Percentiles rank a stretch among this genome's conserved stretches.
phyloP scores from a whole-genome alignment of 352 stramenopile genomes.

The Globisporangium iwayamae region DNA sequence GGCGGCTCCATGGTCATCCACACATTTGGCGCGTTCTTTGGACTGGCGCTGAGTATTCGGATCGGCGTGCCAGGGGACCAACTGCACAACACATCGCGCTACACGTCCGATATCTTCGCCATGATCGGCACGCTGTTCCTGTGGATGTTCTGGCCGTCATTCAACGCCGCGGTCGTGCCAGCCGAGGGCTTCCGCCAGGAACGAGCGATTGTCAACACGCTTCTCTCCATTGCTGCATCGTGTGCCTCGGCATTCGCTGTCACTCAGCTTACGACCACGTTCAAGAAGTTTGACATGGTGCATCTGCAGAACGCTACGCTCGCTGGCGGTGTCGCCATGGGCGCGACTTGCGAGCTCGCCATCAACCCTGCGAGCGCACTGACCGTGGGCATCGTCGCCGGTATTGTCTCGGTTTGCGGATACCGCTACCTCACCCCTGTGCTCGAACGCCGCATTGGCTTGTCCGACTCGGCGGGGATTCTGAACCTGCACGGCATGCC shows the following conservation, averaged over 20 bases:
- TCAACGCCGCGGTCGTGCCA: constrained; percentile 71
- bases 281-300: constrained; percentile 81
- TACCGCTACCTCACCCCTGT: constrained; percentile 42
- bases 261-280: constrained; percentile 31
- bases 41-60: constrained; percentile 57
- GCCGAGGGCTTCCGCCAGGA: constrained; percentile 60
- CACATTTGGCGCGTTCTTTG: constrained; percentile 83
- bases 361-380: constrained; percentile 60
- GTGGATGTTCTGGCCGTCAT: constrained; percentile 88
- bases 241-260: constrained; percentile 57
- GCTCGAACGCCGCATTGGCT: constrained; percentile 33
- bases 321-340: constrained; percentile 80
- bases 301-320: constrained; percentile 85
- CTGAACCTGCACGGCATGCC: constrained; percentile 82
- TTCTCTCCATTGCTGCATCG: constrained; percentile 64
- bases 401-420: constrained; percentile 38
- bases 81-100: constrained; percentile 58
- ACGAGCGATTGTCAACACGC: constrained; percentile 69
- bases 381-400: constrained; percentile 49
- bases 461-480: constrained; percentile 63
- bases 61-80: constrained; percentile 50
- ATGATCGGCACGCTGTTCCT: constrained; percentile 86
- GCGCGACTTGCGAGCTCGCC: constrained; percentile 60
- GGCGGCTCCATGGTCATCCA: constrained; percentile 85
- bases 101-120: constrained; percentile 69